Evolutionary conservation across 2,329 filamentous ascomycete species (phyloP).

Genomic region (Diplodia sapinea): DNA sequence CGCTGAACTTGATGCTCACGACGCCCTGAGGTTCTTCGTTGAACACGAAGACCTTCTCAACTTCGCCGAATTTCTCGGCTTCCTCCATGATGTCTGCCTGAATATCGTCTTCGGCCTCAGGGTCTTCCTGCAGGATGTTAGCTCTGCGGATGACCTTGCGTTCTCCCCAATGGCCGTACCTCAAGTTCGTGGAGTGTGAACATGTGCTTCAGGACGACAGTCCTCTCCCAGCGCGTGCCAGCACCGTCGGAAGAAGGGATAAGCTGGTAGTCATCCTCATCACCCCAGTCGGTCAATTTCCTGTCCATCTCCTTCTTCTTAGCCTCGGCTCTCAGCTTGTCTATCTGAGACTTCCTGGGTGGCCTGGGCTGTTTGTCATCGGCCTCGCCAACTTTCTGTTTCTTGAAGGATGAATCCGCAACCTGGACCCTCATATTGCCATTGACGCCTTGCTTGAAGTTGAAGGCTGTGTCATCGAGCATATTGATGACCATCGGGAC

Average conservation of each 20-base stretch:
- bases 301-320: constrained; percentile 88
- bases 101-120: constrained; percentile 18
- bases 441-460: constrained; percentile 61
- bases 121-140: constrained; percentile 9
- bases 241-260: constrained; percentile 55
- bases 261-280: constrained; percentile 59
- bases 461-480: constrained; percentile 81
- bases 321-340: constrained; percentile 76
- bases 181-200: constrained; percentile 70
- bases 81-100: constrained; percentile 79
- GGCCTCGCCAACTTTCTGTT: constrained; percentile 69
- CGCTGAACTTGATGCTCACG: constrained; percentile 80
- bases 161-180: not conserved
- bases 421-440: constrained; percentile 78
- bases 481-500: constrained; percentile 83
- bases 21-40: constrained; percentile 86
- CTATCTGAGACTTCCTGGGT: constrained; percentile 73
- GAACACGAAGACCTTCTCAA: constrained; percentile 90
- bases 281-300: constrained; percentile 94
- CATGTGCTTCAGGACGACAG: constrained; percentile 89
- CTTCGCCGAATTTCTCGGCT: constrained; percentile 81
- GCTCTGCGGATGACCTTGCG: not conserved
- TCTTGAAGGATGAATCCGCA: constrained; percentile 92
- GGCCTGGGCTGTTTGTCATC: constrained; percentile 53
- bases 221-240: constrained; percentile 72